phyloP scores from a whole-genome alignment of 2,329 filamentous ascomycete genomes.

The Akanthomyces muscarius region DNA sequence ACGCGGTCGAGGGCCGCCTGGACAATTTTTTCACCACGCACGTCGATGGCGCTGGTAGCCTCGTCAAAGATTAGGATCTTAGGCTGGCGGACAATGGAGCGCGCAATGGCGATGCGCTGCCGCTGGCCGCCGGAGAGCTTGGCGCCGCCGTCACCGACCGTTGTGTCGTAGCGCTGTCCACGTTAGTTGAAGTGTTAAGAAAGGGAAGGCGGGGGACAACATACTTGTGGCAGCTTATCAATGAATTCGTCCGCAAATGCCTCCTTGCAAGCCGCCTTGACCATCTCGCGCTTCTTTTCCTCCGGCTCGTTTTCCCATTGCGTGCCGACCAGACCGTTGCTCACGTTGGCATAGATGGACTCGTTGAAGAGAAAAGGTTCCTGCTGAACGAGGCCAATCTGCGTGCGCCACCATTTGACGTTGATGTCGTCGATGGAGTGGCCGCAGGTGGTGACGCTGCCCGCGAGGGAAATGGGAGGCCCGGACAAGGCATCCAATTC shows the following conservation, averaged over 20 bases:
- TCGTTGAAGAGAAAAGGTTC: conserved; percentile 66
- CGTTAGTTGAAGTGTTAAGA: conserved; percentile 16
- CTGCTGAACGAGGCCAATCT: conserved; percentile 64
- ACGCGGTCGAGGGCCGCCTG: conserved; percentile 58
- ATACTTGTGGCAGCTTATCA: conserved; percentile 53
- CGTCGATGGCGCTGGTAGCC: conserved; percentile 64
- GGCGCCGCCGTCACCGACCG: conserved; percentile 72
- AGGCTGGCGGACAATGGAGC: conserved; percentile 62
- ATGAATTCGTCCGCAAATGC: conserved; percentile 69
- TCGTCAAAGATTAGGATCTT: conserved; percentile 72
- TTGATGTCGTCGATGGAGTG: conserved; percentile 55
- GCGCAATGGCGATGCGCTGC: conserved; percentile 65
- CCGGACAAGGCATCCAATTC: conserved; percentile 33
- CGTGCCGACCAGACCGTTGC: conserved; percentile 52
- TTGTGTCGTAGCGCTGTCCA: conserved; percentile 61
- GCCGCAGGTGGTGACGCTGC: conserved; percentile 48
- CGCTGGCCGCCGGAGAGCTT: conserved; percentile 77
- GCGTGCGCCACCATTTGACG: conserved; percentile 58
- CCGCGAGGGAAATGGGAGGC: conserved; percentile 42
- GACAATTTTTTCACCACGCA: conserved; percentile 54
- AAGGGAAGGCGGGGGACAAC: conserved; percentile 17
- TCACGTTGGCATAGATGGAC: conserved; percentile 60
- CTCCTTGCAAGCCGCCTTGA: conserved; percentile 61
- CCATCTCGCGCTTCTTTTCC: conserved; percentile 54
- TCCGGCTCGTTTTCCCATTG: conserved; percentile 49